Conservation (phyloP, 2,329 filamentous ascomycete species). For the Penicillium sp. region DNA sequence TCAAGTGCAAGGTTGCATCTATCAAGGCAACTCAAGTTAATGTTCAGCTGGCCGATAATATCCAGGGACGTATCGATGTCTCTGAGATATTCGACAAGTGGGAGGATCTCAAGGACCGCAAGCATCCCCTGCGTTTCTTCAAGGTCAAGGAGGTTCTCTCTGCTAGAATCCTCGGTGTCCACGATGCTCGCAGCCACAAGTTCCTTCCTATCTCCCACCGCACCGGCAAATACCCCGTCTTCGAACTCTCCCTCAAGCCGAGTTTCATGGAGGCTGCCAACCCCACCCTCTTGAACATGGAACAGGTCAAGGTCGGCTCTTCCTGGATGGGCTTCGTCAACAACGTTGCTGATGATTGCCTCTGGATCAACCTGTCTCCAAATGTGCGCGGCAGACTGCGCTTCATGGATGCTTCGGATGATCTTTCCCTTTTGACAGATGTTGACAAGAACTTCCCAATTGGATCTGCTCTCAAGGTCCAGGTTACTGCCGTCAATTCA, state of each 20-base stretch:
- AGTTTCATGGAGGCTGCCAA: constrained; percentile 55
- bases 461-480: constrained; percentile 81
- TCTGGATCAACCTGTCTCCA: constrained; percentile 90
- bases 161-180: constrained; percentile 79
- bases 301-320: constrained; percentile 69
- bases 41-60: constrained; percentile 79
- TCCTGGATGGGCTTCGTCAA: constrained; percentile 83
- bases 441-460: constrained; percentile 78
- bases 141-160: constrained; percentile 66
- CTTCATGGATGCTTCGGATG: constrained; percentile 81
- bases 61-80: constrained; percentile 89
- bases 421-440: constrained; percentile 74
- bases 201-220: constrained; percentile 91
- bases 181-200: constrained; percentile 84
- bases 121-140: constrained; percentile 75
- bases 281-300: constrained; percentile 65
- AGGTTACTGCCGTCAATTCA: constrained; percentile 71
- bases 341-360: constrained; percentile 73
- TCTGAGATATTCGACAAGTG: constrained; percentile 87
- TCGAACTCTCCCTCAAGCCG: constrained; percentile 81
- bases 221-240: constrained; percentile 71
- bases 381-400: constrained; percentile 81
- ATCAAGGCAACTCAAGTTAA: constrained; percentile 92
- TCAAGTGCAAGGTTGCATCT: constrained; percentile 75
- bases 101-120: constrained; percentile 81